These are phyloP conservation scores for Aureobasidium leucospermi DNA, from an alignment of 2,329 filamentous ascomycete genomes.

Conservation along the genomic window DNA sequence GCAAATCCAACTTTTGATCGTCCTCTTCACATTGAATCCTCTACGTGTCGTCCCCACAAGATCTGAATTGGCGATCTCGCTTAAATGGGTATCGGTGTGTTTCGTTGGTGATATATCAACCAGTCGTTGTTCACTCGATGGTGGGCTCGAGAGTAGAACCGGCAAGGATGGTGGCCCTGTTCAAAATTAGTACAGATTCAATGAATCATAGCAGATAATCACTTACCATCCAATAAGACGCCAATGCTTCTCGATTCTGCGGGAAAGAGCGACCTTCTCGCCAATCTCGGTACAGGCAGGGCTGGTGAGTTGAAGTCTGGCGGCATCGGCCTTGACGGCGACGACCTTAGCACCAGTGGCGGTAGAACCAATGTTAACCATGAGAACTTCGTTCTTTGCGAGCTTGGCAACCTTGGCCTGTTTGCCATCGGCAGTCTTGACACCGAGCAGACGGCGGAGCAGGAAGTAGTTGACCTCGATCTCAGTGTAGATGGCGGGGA, in stretches of 20 bases:
- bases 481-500: slow-evolving; percentile 96
- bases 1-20: slow-evolving; percentile 13
- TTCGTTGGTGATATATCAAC: neutral
- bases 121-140: slow-evolving; percentile 10
- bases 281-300: slow-evolving; percentile 88
- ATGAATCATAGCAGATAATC: neutral
- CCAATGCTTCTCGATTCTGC: slow-evolving; percentile 99
- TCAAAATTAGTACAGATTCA: neutral
- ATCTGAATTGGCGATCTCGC: neutral
- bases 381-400: slow-evolving; percentile 96
- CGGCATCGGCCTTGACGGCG: slow-evolving; percentile 94
- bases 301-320: slow-evolving; percentile 82
- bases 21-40: neutral
- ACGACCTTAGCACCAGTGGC: slow-evolving; percentile 96
- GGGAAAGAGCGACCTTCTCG: slow-evolving; percentile 92
- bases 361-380: slow-evolving; percentile 99
- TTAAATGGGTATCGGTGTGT: neutral
- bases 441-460: slow-evolving; percentile 85
- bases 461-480: slow-evolving; percentile 99
- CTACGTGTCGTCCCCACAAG: slow-evolving; percentile 8
- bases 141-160: slow-evolving; percentile 26
- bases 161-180: slow-evolving; percentile 26
- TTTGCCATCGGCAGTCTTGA: slow-evolving; percentile 96
- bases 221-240: slow-evolving; percentile 74
- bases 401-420: slow-evolving; percentile 99